phyloP scores from a whole-genome alignment of 2,329 filamentous ascomycete species.

The Corniculantispora saksenae region DNA sequence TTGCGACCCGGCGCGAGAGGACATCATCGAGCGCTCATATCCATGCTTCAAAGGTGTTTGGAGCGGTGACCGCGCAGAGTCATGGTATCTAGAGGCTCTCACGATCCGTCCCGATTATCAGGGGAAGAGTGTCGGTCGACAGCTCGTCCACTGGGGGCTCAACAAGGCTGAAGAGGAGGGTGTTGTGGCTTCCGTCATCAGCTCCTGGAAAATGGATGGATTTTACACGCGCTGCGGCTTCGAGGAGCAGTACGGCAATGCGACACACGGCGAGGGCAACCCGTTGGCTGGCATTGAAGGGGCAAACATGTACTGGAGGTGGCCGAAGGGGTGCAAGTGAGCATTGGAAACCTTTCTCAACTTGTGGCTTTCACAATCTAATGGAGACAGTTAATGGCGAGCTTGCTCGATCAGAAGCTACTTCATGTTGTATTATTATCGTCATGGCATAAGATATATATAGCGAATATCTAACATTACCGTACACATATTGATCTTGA shows the following conservation, averaged over 20 bases:
- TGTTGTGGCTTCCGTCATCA: slow-evolving; percentile 41
- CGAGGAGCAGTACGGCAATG: slow-evolving; percentile 14
- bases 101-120: slow-evolving; percentile 42
- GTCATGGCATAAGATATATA: too few relatives aligned
- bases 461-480: too few relatives aligned
- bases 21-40: slow-evolving; percentile 25
- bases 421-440: too few relatives aligned
- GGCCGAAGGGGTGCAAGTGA: background rate
- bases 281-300: slow-evolving; percentile 13
- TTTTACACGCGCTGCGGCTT: slow-evolving; percentile 35
- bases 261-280: slow-evolving; percentile 9
- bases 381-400: background rate
- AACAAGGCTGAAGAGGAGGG: slow-evolving; percentile 36
- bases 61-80: slow-evolving; percentile 31
- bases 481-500: background rate
- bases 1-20: slow-evolving; percentile 23
- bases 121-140: slow-evolving; percentile 36
- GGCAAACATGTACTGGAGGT: slow-evolving; percentile 16
- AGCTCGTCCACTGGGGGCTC: slow-evolving; percentile 44
- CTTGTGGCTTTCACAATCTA: too few relatives aligned
- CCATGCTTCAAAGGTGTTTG: slow-evolving; percentile 30
- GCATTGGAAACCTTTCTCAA: background rate
- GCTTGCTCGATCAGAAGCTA: too few relatives aligned
- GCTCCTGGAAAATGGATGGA: slow-evolving; percentile 38
- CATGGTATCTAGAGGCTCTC: slow-evolving; percentile 41